phyloP scores from a whole-genome alignment of 192 early-diverging fungal genomes.

The Backusella australiensis region DNA sequence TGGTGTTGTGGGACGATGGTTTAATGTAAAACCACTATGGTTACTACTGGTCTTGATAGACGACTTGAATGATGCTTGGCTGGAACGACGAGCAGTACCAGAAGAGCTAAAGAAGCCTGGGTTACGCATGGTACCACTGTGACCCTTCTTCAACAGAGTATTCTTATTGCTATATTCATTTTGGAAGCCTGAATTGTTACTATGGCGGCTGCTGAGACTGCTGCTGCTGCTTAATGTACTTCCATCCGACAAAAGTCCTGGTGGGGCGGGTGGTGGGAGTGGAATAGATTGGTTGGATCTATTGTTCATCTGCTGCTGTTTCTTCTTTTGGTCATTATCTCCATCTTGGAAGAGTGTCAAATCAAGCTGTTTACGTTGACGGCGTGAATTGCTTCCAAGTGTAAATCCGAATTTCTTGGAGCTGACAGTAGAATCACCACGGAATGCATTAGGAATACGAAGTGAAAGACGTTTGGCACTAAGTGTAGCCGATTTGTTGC shows the following conservation, averaged over 20 bases:
- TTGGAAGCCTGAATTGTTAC: slow-evolving; percentile 5
- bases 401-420: slow-evolving; percentile 23
- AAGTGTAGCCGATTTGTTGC: background rate
- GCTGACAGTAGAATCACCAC: background rate
- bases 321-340: background rate
- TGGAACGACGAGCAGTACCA: slow-evolving; percentile 3
- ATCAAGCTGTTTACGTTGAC: slow-evolving; percentile 27
- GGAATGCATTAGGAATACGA: slow-evolving; percentile 24
- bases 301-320: background rate
- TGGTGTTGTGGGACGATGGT: slow-evolving; percentile 22
- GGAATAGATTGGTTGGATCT: background rate
- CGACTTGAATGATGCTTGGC: slow-evolving; percentile 18
- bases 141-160: background rate
- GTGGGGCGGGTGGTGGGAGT: background rate
- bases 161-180: background rate
- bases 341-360: slow-evolving; percentile 20
- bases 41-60: slow-evolving; percentile 16
- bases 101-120: background rate
- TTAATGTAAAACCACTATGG: slow-evolving; percentile 7
- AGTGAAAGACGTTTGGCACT: slow-evolving; percentile 21
- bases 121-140: background rate
- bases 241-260: slow-evolving; percentile 17
- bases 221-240: slow-evolving; percentile 28
- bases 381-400: slow-evolving; percentile 10
- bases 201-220: slow-evolving; percentile 4